A percentile compares a stretch with the other conserved stretches of the same genome.
These are phyloP conservation scores for Geranomyces variabilis DNA, from an alignment of 192 early-diverging fungal genomes.

Conservation along the genomic window DNA sequence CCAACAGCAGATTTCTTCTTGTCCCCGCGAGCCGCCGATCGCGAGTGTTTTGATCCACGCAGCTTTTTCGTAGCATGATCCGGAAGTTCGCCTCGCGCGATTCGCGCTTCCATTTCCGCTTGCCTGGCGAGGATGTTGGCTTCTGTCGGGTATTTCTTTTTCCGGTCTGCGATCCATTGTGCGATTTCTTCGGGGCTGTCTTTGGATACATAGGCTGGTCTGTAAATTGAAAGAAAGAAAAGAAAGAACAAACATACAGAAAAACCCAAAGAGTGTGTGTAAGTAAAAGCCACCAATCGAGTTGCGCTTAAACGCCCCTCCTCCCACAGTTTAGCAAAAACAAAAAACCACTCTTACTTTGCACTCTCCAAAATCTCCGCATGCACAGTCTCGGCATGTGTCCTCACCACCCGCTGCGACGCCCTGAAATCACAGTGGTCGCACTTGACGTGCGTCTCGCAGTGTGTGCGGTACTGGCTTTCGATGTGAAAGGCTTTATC, in stretches of 20 bases:
- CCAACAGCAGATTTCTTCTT: no score
- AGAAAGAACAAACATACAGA: background rate
- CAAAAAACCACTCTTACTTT: no score
- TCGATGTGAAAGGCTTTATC: slow-evolving; percentile 33
- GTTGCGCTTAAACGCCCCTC: no score
- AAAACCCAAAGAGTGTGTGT: background rate
- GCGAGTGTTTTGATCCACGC: background rate
- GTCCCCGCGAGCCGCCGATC: no score
- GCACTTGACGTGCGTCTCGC: slow-evolving; percentile 41
- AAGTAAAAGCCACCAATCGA: no score
- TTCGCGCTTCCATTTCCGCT: slow-evolving; percentile 38
- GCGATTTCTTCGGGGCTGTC: slow-evolving; percentile 68
- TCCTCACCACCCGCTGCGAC: slow-evolving; percentile 29
- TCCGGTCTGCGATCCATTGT: slow-evolving; percentile 78
- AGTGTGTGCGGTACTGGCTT: slow-evolving; percentile 33
- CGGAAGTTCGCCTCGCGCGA: background rate
- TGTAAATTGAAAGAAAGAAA: background rate
- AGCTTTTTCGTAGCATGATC: background rate
- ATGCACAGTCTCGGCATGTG: slow-evolving; percentile 41
- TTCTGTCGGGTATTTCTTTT: slow-evolving; percentile 76
- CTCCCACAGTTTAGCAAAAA: no score
- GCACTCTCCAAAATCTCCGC: slow-evolving; percentile 24
- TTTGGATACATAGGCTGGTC: slow-evolving; percentile 5
- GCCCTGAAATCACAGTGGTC: slow-evolving; percentile 43
- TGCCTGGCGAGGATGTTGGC: slow-evolving; percentile 56